A percentile compares a stretch with the other conserved stretches of the same genome.
These are phyloP conservation scores for Toxoplasma gondii DNA, from an alignment of 169 alveolate species.

Conservation along the genomic window DNA sequence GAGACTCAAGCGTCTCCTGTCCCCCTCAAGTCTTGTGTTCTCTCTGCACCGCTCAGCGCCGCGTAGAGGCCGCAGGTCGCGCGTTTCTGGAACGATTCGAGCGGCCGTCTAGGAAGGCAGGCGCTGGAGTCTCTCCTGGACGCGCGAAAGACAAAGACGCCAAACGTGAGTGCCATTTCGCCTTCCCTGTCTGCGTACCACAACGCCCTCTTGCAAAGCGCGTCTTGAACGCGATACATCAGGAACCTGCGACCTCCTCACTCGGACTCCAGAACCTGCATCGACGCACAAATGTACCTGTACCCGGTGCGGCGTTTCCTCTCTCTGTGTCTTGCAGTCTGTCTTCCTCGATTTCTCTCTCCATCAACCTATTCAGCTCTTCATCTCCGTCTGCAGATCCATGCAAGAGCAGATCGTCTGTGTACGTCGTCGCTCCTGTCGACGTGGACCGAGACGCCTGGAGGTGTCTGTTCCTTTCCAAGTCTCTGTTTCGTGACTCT, in stretches of 20 bases:
- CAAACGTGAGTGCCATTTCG: background rate
- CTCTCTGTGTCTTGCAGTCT: background rate
- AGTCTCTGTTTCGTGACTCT: too few relatives aligned
- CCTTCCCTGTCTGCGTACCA: background rate
- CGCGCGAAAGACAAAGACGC: background rate
- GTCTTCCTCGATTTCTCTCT: background rate
- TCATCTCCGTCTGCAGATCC: background rate
- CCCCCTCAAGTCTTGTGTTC: background rate
- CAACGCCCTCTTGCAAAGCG: background rate
- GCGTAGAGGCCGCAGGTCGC: conserved; percentile 68
- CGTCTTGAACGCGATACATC: too few relatives aligned
- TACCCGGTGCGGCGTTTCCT: background rate
- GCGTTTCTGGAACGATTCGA: conserved; percentile 62
- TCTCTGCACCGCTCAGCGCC: conserved; percentile 42
- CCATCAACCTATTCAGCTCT: background rate
- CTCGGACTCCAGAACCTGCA: too few relatives aligned
- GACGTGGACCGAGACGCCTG: background rate
- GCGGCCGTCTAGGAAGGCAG: background rate
- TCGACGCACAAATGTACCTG: background rate
- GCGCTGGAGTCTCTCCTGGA: background rate
- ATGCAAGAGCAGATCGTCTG: background rate
- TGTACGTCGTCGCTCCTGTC: background rate
- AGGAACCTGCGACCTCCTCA: too few relatives aligned
- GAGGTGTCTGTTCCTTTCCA: too few relatives aligned
- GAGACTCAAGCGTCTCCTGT: background rate